Percentiles rank a stretch among this genome's conserved stretches.
phyloP scores from a whole-genome alignment of 352 stramenopile species.

The Elongisporangium anandrum region DNA sequence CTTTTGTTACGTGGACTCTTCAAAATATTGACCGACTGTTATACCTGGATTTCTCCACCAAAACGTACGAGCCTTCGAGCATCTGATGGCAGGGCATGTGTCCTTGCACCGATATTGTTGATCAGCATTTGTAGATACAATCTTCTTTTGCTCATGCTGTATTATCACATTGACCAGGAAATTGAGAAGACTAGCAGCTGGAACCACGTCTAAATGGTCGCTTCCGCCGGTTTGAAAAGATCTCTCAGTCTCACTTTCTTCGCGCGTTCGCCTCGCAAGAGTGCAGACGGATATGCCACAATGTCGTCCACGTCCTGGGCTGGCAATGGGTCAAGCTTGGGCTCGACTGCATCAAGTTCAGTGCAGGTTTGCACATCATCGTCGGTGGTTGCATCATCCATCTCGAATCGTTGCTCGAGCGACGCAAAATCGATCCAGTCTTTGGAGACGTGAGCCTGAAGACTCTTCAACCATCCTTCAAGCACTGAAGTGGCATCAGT shows the following conservation, averaged over 20 bases:
- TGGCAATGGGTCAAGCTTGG: conserved; percentile 17
- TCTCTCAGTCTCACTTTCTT: conserved; percentile 36
- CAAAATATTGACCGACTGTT: neutral
- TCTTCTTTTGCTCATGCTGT: neutral
- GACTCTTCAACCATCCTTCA: conserved; percentile 25
- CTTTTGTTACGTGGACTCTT: neutral
- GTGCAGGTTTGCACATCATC: neutral
- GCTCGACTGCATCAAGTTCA: neutral
- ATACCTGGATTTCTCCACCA: neutral
- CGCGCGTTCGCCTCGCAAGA: conserved; percentile 17
- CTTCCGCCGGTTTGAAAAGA: conserved; percentile 31
- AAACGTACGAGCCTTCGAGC: neutral
- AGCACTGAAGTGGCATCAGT: conserved; percentile 16
- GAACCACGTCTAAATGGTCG: conserved; percentile 23
- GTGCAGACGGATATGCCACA: conserved; percentile 17
- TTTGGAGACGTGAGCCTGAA: conserved; percentile 15
- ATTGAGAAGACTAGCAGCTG: neutral
- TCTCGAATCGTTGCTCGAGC: conserved; percentile 22
- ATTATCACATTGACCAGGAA: neutral
- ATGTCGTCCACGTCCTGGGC: conserved; percentile 14
- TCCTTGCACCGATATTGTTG: too few species aligned
- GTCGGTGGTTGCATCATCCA: conserved; percentile 5
- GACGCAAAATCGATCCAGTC: conserved; percentile 31
- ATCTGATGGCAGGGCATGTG: too few species aligned
- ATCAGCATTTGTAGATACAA: too few species aligned